Evolutionary conservation across 306 rosid genomes (phyloP).

Genomic region (Pterocarpus macrocarpus): DNA sequence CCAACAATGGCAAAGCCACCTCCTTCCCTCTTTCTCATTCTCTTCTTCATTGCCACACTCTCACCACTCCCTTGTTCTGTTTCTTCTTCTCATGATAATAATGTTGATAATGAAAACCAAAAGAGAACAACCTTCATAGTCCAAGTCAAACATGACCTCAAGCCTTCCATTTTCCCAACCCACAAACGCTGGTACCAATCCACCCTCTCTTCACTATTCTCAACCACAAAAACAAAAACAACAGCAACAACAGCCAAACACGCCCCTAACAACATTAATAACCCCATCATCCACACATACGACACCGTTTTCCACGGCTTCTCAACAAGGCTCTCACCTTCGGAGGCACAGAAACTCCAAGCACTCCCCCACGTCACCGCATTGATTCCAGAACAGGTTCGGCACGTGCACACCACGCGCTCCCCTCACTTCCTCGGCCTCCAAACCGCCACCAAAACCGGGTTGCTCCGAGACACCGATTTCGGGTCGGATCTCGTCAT

Average conservation of each 20-base stretch:
- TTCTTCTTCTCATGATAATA: constrained; percentile 14
- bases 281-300: constrained; percentile 67
- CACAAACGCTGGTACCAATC: constrained; percentile 82
- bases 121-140: constrained; percentile 68
- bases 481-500: constrained; percentile 93
- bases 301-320: constrained; percentile 82
- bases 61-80: constrained; percentile 27
- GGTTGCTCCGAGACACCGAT: constrained; percentile 82
- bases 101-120: neutral
- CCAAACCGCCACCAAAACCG: constrained; percentile 65
- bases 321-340: constrained; percentile 73
- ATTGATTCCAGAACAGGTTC: constrained; percentile 79
- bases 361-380: constrained; percentile 61
- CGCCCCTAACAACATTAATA: neutral
- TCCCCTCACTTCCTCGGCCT: constrained; percentile 90
- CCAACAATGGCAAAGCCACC: constrained; percentile 52
- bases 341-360: constrained; percentile 56
- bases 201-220: constrained; percentile 61
- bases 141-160: constrained; percentile 67
- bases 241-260: neutral
- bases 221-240: neutral
- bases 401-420: constrained; percentile 80
- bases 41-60: constrained; percentile 15
- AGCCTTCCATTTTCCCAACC: constrained; percentile 85
- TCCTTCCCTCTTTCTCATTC: constrained; percentile 18